Evolutionary conservation across 2,329 filamentous ascomycete species (phyloP).

Genomic region (Venturia aucupariae): DNA sequence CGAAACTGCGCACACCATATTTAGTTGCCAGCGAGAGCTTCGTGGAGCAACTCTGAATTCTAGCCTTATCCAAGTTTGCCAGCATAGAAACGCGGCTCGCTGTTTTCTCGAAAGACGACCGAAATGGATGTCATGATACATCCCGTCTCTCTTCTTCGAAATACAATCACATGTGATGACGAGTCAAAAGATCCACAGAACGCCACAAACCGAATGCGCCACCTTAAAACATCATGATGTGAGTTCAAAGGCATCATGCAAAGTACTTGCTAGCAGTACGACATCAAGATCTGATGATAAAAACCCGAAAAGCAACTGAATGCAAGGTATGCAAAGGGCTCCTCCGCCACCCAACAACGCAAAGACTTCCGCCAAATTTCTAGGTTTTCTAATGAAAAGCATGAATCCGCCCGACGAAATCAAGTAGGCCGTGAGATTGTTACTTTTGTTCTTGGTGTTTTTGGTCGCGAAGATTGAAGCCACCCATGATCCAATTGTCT

Average conservation of each 20-base stretch:
- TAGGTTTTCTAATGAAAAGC: constrained; percentile 7
- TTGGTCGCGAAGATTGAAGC: background rate
- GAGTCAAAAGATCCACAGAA: background rate
- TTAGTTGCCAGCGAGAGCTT: background rate
- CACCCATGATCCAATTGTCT: background rate
- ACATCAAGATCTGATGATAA: background rate
- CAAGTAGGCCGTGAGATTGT: background rate
- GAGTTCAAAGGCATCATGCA: constrained; percentile 3
- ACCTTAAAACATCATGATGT: background rate
- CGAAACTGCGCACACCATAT: no score
- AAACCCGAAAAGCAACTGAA: background rate
- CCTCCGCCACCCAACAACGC: background rate
- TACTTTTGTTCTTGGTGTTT: background rate
- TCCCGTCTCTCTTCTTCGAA: background rate
- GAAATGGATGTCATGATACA: background rate
- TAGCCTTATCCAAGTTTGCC: background rate
- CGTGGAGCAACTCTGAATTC: background rate
- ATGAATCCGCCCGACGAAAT: background rate
- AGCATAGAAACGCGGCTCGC: background rate
- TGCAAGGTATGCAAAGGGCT: background rate
- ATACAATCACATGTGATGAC: background rate
- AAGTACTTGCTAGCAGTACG: background rate
- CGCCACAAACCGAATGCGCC: background rate
- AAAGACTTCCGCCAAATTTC: background rate
- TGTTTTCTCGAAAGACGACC: background rate